phyloP scores from a whole-genome alignment of 73 alveolate species.

The Breviolum minutum region DNA sequence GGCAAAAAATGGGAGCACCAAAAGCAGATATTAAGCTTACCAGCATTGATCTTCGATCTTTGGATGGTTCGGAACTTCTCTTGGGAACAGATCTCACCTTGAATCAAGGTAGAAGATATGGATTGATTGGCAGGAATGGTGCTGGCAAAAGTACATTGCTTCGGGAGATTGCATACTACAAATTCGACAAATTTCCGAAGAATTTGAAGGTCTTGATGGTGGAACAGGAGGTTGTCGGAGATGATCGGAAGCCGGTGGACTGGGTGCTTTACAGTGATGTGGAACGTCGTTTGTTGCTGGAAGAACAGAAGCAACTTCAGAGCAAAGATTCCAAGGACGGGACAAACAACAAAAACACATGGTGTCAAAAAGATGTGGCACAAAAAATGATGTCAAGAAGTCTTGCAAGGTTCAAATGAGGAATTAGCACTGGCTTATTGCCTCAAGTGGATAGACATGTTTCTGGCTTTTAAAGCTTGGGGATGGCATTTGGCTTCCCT shows the following conservation, averaged over 20 bases:
- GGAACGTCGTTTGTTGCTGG: constrained; percentile 95
- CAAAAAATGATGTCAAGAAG: background rate
- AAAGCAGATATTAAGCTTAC: constrained; percentile 98
- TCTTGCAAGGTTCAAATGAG: background rate
- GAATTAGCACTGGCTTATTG: too few species aligned
- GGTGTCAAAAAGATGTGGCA: constrained; percentile 1
- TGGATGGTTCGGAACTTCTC: constrained; percentile 98
- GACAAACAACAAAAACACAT: constrained; percentile 95
- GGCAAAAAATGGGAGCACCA: constrained; percentile 97
- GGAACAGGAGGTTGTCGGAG: constrained; percentile 98
- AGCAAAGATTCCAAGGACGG: constrained; percentile 81
- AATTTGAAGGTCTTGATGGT: constrained; percentile 98
- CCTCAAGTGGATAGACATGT: too few species aligned
- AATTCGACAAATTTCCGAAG: constrained; percentile 98
- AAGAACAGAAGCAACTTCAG: constrained; percentile 93
- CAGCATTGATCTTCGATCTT: constrained; percentile 96
- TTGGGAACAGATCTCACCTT: constrained; percentile 98
- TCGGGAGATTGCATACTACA: constrained; percentile 98
- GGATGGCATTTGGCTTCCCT: too few species aligned
- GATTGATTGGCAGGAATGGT: constrained; percentile 99
- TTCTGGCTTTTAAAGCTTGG: too few species aligned
- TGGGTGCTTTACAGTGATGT: constrained; percentile 96
- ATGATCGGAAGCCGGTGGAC: constrained; percentile 97
- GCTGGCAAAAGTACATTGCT: constrained; percentile 99
- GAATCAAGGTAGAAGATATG: constrained; percentile 98